A percentile compares a stretch with the other conserved stretches of the same genome.
These are phyloP conservation scores for Saprolegnia diclina DNA, from an alignment of 352 stramenopile species.

Conservation along the genomic window DNA sequence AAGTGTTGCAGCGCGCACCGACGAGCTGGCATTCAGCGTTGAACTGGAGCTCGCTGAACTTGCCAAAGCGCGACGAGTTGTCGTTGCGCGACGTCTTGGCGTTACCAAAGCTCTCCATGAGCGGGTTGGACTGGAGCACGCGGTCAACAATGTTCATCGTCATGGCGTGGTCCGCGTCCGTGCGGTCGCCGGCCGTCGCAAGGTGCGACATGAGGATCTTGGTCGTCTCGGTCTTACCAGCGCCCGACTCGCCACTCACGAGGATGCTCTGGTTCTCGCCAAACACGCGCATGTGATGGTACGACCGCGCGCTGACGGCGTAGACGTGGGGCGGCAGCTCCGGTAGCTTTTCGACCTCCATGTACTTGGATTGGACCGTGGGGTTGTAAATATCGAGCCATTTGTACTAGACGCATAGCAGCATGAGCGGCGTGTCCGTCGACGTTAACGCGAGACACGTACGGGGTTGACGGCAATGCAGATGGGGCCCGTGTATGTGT, in stretches of 20 bases:
- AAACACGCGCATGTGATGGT: slow-evolving; percentile 80
- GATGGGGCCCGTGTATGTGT: slow-evolving; percentile 96
- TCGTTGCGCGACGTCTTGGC: slow-evolving; percentile 95
- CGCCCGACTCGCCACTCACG: slow-evolving; percentile 84
- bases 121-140: slow-evolving; percentile 75
- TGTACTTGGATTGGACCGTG: slow-evolving; percentile 73
- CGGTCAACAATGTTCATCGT: slow-evolving; percentile 74
- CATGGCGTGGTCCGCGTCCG: slow-evolving; percentile 31
- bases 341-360: slow-evolving; percentile 48
- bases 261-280: slow-evolving; percentile 79
- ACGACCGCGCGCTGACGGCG: slow-evolving; percentile 64
- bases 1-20: slow-evolving; percentile 73
- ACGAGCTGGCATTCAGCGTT: slow-evolving; percentile 79
- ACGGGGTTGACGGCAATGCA: slow-evolving; percentile 96
- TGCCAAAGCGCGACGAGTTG: slow-evolving; percentile 94
- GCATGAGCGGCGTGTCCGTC: too few relatives aligned
- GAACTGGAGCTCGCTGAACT: slow-evolving; percentile 95
- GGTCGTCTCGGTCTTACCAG: slow-evolving; percentile 93
- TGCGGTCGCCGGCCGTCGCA: slow-evolving; percentile 43
- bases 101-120: slow-evolving; percentile 95
- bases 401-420: slow-evolving; percentile 61
- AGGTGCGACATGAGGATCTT: slow-evolving; percentile 97
- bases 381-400: slow-evolving; percentile 88
- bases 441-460: too few relatives aligned
- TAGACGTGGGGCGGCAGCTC: slow-evolving; percentile 80